Conservation (phyloP, 257 asterid genomes). For the Jacaranda mimosifolia region DNA sequence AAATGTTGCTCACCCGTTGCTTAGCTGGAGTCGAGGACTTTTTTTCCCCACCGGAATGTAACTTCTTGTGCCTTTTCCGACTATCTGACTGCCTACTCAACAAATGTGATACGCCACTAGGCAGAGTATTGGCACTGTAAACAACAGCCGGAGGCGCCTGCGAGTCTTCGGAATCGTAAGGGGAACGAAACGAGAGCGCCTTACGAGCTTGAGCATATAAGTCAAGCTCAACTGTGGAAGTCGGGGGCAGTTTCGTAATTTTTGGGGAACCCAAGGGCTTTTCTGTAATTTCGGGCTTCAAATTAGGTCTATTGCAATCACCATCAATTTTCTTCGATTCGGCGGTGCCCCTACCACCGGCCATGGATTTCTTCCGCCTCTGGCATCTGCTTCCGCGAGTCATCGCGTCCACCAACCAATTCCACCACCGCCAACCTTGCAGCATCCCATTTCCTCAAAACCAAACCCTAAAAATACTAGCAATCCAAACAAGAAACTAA, state of each 20-base stretch:
- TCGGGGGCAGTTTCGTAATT: slow-evolving; percentile 62
- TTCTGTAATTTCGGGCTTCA: slow-evolving; percentile 55
- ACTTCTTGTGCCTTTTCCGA: slow-evolving; percentile 80
- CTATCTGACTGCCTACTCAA: slow-evolving; percentile 70
- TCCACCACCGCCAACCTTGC: slow-evolving; percentile 54
- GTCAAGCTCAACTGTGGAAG: slow-evolving; percentile 51
- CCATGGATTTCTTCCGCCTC: slow-evolving; percentile 70
- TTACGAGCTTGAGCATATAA: slow-evolving; percentile 81
- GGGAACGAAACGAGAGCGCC: slow-evolving; percentile 73
- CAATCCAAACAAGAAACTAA: slow-evolving; percentile 31
- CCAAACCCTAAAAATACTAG: slow-evolving; percentile 43
- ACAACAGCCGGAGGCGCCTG: slow-evolving; percentile 47
- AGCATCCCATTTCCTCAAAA: slow-evolving; percentile 61
- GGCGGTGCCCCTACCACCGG: slow-evolving; percentile 66
- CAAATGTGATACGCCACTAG: slow-evolving; percentile 69
- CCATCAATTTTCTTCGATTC: slow-evolving; percentile 48
- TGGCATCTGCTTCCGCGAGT: slow-evolving; percentile 68
- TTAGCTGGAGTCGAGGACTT: slow-evolving; percentile 58
- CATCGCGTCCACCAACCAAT: slow-evolving; percentile 63
- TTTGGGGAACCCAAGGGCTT: slow-evolving; percentile 56
- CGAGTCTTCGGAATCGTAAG: slow-evolving; percentile 72
- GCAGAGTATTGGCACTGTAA: slow-evolving; percentile 57
- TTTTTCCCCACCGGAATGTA: slow-evolving; percentile 65
- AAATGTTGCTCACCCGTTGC: slow-evolving; percentile 60
- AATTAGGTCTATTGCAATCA: slow-evolving; percentile 52